Percentiles rank a stretch among this genome's conserved stretches.
phyloP scores from a whole-genome alignment of 768 basidiomycete genomes.

The Mycena sanguinolenta region DNA sequence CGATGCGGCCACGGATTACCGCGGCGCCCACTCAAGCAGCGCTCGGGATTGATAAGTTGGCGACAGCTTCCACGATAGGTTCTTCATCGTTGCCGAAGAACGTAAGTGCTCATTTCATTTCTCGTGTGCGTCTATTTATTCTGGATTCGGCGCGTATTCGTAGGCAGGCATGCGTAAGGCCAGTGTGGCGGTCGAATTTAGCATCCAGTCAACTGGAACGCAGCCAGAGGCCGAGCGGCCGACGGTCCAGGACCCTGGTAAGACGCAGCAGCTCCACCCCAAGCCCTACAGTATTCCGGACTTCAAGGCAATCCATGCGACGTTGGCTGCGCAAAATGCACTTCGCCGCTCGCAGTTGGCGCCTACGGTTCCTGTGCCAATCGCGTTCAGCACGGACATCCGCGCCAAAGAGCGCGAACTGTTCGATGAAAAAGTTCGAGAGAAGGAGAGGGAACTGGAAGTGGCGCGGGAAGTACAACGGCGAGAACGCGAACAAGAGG shows the following conservation, averaged over 20 bases:
- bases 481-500: slow-evolving; percentile 63
- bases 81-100: not conserved
- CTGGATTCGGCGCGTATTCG: not conserved
- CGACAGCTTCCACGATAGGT: not conserved
- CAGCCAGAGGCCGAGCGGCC: not conserved
- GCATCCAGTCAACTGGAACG: not conserved
- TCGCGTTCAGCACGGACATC: slow-evolving; percentile 65
- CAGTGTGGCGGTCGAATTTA: not conserved
- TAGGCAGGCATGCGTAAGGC: not conserved
- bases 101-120: not conserved
- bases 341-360: slow-evolving; percentile 60
- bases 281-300: slow-evolving; percentile 59
- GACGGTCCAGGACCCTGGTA: not conserved
- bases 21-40: not conserved
- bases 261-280: slow-evolving; percentile 14
- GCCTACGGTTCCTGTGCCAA: slow-evolving; percentile 62
- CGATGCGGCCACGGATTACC: not conserved
- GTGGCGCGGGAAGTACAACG: slow-evolving; percentile 60
- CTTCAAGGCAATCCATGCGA: slow-evolving; percentile 67
- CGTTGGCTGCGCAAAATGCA: slow-evolving; percentile 57
- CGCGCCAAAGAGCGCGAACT: slow-evolving; percentile 73
- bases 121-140: not conserved
- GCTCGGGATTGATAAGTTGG: not conserved
- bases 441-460: slow-evolving; percentile 68
- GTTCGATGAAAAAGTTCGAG: slow-evolving; percentile 71